Evolutionary conservation across 148 eudicot species (phyloP), one percentile per base, ranked within the genome.

Genomic region (Hydrangea macrophylla): DNA sequence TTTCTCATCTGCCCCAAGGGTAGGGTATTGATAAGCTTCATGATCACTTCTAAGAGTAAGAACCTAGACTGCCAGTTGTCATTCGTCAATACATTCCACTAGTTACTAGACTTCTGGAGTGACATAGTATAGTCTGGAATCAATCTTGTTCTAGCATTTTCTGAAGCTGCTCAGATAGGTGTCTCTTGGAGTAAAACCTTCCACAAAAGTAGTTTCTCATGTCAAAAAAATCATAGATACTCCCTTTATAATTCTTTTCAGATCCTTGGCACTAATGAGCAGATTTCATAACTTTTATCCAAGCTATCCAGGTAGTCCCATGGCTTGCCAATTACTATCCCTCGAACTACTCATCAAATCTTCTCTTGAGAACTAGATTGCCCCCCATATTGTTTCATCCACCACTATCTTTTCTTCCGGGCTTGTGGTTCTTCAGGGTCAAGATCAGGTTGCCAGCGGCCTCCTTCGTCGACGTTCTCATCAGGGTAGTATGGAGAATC

Each of bases 401-500:
- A 53, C 31, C 4, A 2, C 45, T 32, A 20, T 10, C 22, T 31
- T 50, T 65, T 51, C 69, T 53, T 53, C 33, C 5, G 55, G 60
- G 25, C 10, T 5, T 55, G n/a, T 9, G 1, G 31, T 56, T 67
- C 55, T 55, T 37, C 51, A 24, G 40, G 51, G 55, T 17, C 33
- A 68, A 5, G 7, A 20, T 72, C 70, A 50, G 80, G 70, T 62
- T 56, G 73, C 81, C 81, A 73, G 20, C 67, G 77, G 54, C 77
- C 76, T 40, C 70, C 56, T 23, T 58, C 30, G 13, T 76, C 67
- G 11, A 35, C 23, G 18, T 59, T 67, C 30, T 64, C 59, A 7
- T 30, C 67, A n/a, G 57, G 27, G 18, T 61, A 25, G 35, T 15
- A 27, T 35, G 64, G 65, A 22, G 67, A 70, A 50, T 36, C 36